Evolutionary conservation across 1,284 basidiomycete species (phyloP), one percentile per base, ranked within the genome.

Genomic region (Ustilago trichophora): DNA sequence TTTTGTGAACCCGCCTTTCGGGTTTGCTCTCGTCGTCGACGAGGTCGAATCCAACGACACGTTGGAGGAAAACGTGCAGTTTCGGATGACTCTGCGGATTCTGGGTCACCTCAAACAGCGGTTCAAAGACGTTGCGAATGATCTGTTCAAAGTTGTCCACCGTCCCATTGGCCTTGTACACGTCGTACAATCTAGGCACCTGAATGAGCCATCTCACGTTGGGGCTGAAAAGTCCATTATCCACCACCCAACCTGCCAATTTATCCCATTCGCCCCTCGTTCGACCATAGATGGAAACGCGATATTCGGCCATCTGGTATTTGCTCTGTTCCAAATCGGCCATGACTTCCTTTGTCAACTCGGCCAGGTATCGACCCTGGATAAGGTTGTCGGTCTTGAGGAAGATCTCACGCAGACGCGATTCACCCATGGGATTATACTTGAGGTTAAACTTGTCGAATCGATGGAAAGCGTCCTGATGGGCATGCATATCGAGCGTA

Each of bases 201-300:
- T 98, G 96, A 73, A 99, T 91, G 46, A 98, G 87, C 96, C 96
- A 98, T 46, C 96, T 88, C 27, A 98, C 92, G 78, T 99, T 98
- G 82, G 97, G 93, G 8, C 93, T 97, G 82, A 88, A 92, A 12
- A 98, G 85, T 81, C 93, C 92, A 85, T 98, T 88, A 80, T 91
- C 87, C 77, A 97, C 88, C 47, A 98, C 89, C 96, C 96, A 99
- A 84, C 89, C 90, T 7, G 96, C 95, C 6, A 99, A 85, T 80
- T 97, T 98, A 85, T 98, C 96, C 96, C 96, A 99, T 83, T 99
- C 96, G 63, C 88, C 79, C 34, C 82, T 55, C 54, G 83, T 85
- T 6, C 45, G 88, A 8, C 94, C 96, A 75, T 98, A 99, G 72
- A 99, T 92, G 55, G 92, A 95, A 62, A 98, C 87, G 9, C 96